These are phyloP conservation scores for Microcera coccophila DNA, from an alignment of 2,329 filamentous ascomycete species.

Conservation along the genomic window DNA sequence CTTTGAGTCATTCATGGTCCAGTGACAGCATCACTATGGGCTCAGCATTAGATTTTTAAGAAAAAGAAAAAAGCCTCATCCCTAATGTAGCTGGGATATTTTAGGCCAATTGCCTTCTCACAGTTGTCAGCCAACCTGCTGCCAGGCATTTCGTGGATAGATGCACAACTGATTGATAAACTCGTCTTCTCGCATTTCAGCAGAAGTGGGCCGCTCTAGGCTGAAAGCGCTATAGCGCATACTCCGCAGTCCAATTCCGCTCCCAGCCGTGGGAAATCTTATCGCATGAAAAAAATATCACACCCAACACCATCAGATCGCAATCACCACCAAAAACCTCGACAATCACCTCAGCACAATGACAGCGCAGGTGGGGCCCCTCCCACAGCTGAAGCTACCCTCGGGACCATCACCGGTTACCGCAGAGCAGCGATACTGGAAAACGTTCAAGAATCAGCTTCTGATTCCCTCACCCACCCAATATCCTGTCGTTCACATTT, in stretches of 20 bases:
- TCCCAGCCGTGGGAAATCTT: slow-evolving; percentile 25
- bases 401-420: slow-evolving; percentile 78
- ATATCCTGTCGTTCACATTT: slow-evolving; percentile 87
- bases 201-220: not conserved
- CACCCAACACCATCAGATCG: slow-evolving; percentile 7
- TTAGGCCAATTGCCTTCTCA: too few relatives aligned
- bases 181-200: too few relatives aligned
- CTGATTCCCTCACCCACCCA: slow-evolving; percentile 87
- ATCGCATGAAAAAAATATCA: slow-evolving; percentile 29
- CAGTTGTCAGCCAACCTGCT: too few relatives aligned
- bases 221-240: slow-evolving; percentile 4
- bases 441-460: slow-evolving; percentile 86
- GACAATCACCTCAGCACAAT: slow-evolving; percentile 45
- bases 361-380: slow-evolving; percentile 79
- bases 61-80: too few relatives aligned
- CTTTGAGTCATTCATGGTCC: too few relatives aligned
- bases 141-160: too few relatives aligned
- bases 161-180: too few relatives aligned
- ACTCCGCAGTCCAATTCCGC: slow-evolving; percentile 9
- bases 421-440: slow-evolving; percentile 95
- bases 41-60: too few relatives aligned
- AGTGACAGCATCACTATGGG: too few relatives aligned
- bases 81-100: too few relatives aligned
- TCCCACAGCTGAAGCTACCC: slow-evolving; percentile 78
- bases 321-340: slow-evolving; percentile 13